Evolutionary conservation across 768 basidiomycete genomes (phyloP), one percentile per base, ranked within the genome.

Genomic region (Lanmaoa rubissima): DNA sequence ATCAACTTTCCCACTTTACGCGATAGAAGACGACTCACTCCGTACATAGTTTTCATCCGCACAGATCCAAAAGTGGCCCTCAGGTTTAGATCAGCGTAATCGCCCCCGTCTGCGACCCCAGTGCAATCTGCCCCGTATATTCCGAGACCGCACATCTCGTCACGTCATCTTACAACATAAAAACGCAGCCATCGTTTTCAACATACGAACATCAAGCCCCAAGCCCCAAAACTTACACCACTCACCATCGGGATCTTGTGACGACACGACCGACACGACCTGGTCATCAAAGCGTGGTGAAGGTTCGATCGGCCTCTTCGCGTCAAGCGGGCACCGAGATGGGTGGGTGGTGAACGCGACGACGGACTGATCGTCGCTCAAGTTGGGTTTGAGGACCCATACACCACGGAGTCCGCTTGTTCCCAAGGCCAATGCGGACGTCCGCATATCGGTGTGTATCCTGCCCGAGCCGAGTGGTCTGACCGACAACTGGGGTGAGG

Each of bases 111-210:
- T 75, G 54, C 59, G 74, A 75, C 9, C 76, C 79, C 47, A 79
- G 60, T 3, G 74, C 67, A 43, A 82, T 76, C n/a, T 58, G 70
- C 10, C 80, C 80, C 50, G 64, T 76, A 28, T 72, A 65, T 54
- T 82, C 81, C 5, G 73, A 74, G 45, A 82, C 71, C 3, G 77
- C 71, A 55, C 79, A 82, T 54, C 65, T 68, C 2, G 63, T 74
- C 14, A 55, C 42, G 3, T 32, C 36, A n/a, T 16, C 55, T 39
- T 2, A 4, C 16, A 10, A 26, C 10, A 24, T n/a, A 5, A 53
- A 11, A 17, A 10, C 16, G 26, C 16, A 28, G 7, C 8, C 17
- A 26, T n/a, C 31, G 41, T 44, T 28, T 28, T 44, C 13, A 12
- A 26, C 24, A 4, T 26, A 26, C 24, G 8, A 32, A 11, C n/a